Evolutionary conservation across 345 rosid genomes (phyloP).

Genomic region (Isatis tinctoria): DNA sequence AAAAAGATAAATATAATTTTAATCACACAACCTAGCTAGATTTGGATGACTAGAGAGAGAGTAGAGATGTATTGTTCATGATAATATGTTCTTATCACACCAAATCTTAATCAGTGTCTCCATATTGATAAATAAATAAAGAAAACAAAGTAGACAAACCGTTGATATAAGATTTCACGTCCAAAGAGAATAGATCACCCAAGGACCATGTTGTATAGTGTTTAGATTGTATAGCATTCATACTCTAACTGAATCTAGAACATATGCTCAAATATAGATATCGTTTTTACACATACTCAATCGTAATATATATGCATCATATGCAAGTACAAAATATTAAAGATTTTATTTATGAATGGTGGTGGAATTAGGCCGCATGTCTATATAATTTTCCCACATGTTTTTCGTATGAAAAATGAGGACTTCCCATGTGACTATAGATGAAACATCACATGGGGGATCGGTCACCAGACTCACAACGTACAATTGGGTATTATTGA

Average conservation of each 20-base stretch:
- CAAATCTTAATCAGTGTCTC: neutral
- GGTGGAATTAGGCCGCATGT: neutral
- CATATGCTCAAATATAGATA: neutral
- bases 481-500: neutral
- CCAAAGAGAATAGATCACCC: slow-evolving; percentile 15
- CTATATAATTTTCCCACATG: neutral
- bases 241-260: neutral
- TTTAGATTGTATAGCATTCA: slow-evolving; percentile 6
- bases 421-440: slow-evolving; percentile 6
- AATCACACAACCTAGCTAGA: neutral
- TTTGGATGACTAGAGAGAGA: neutral
- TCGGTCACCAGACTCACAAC: neutral
- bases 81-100: neutral
- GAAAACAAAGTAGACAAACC: slow-evolving; percentile 10
- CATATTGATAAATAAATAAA: neutral
- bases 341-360: neutral
- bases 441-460: slow-evolving; percentile 11
- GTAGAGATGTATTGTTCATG: neutral
- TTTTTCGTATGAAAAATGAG: neutral
- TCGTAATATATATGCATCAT: neutral
- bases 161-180: slow-evolving; percentile 11
- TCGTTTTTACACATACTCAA: neutral
- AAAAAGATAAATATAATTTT: neutral
- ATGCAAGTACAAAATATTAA: neutral
- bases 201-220: neutral